Evolutionary conservation across 2,329 filamentous ascomycete genomes (phyloP), one percentile per base, ranked within the genome.

Genomic region (Didymella exigua): DNA sequence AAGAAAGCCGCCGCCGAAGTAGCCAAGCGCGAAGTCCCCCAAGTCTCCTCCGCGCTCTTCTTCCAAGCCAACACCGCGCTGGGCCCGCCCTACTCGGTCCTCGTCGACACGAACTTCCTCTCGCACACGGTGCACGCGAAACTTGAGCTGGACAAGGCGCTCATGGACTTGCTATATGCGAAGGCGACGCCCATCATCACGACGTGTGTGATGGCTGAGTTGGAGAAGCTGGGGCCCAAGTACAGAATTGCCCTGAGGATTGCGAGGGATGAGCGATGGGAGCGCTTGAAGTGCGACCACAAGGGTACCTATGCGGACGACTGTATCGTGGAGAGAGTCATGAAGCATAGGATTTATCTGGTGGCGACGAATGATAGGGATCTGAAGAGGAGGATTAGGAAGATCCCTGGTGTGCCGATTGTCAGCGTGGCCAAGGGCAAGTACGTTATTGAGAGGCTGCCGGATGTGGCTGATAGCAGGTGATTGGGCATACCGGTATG

Each of bases 161-260:
- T 97, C 81, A 96, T 97, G 91, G 92, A 97, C 75, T 89, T 90
- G 49, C 83, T 99, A 4, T 96, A 93, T 74, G 93, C 93, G 16
- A 96, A 96, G 69, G 95, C 90, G 74, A 91, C 87, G 19, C 91
- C 92, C 16, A 89, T 95, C 61, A 92, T 98, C 63, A 96, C 92
- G 2, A 84, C 86, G 9, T 74, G 70, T 89, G 78, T 87, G 88
- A 64, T 93, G 84, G 88, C 87, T 50, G 92, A 96, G 75, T 77
- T 97, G 61, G 92, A 96, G 73, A 96, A 96, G 74, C 82, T 97
- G 9, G 93, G 93, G 10, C 69, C 70, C 3, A 95, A 95, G 72
- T 99, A 96, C 78, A 81, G 93, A 7, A 86, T 98, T 50, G 93
- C 93, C 1, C 76, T 96, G 52, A 82, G 89, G 13, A 92, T 97